A percentile compares a stretch with the other conserved stretches of the same genome.
These are phyloP conservation scores for Cyclostephanos invisitatus DNA, from an alignment of 108 stramenopile species.

Conservation along the genomic window DNA sequence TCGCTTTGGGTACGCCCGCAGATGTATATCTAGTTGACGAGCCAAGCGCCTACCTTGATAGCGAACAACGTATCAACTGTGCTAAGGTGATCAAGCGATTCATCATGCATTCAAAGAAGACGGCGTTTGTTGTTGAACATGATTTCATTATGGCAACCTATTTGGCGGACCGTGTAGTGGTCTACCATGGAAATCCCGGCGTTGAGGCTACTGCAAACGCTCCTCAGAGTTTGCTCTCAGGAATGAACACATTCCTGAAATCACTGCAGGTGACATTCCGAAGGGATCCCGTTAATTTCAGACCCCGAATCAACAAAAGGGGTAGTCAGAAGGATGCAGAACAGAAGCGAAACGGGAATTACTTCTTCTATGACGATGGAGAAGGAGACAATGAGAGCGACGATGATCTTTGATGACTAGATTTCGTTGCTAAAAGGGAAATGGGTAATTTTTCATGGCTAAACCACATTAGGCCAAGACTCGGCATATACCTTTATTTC, in stretches of 20 bases:
- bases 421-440: too few species aligned
- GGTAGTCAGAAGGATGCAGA: conserved; percentile 95
- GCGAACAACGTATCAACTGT: conserved; percentile 97
- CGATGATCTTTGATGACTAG: conserved; percentile 38
- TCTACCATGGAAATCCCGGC: conserved; percentile 94
- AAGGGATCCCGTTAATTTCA: conserved; percentile 96
- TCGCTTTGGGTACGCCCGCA: conserved; percentile 95
- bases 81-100: conserved; percentile 99
- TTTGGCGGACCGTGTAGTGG: conserved; percentile 97
- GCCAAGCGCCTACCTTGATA: conserved; percentile 98
- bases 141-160: conserved; percentile 99
- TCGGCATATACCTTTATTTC: too few species aligned
- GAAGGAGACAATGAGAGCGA: conserved; percentile 68
- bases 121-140: conserved; percentile 98
- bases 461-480: too few species aligned
- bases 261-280: conserved; percentile 98
- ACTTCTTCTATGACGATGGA: conserved; percentile 97
- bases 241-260: conserved; percentile 99
- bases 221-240: conserved; percentile 94
- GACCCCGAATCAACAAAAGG: conserved; percentile 97
- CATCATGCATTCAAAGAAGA: conserved; percentile 98
- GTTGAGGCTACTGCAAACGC: conserved; percentile 93
- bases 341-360: conserved; percentile 97
- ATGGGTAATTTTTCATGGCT: too few species aligned
- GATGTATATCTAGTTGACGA: conserved; percentile 99